phyloP scores from a whole-genome alignment of 2,329 filamentous ascomycete genomes.

The Escovopsis sp. region DNA sequence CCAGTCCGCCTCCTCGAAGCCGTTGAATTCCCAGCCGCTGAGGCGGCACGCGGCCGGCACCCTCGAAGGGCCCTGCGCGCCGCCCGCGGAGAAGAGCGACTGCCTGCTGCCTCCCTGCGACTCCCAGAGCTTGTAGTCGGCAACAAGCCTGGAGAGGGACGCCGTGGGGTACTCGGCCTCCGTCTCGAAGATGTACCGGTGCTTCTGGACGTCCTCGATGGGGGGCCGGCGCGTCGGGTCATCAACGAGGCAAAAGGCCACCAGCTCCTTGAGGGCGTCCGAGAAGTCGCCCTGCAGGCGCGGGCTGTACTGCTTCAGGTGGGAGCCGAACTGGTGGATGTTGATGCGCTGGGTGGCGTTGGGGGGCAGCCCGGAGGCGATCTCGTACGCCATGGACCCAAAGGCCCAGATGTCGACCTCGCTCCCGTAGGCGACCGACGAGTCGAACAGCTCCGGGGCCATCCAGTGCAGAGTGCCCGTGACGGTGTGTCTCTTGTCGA shows the following conservation, averaged over 20 bases:
- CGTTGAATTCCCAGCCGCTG: constrained; percentile 48
- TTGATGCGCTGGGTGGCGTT: constrained; percentile 30
- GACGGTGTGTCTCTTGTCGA: constrained; percentile 49
- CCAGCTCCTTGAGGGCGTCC: constrained; percentile 38
- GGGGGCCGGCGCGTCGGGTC: constrained; percentile 42
- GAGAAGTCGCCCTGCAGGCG: constrained; percentile 46
- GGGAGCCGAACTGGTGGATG: constrained; percentile 26
- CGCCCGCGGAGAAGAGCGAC: constrained; percentile 38
- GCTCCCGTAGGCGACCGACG: constrained; percentile 36
- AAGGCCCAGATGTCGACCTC: constrained; percentile 56
- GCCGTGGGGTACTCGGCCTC: constrained; percentile 42
- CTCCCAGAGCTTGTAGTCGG: constrained; percentile 55
- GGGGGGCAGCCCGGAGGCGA: constrained; percentile 49
- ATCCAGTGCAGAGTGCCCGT: constrained; percentile 57
- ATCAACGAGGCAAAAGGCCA: constrained; percentile 45
- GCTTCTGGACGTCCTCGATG: constrained; percentile 45
- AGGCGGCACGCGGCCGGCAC: constrained; percentile 22
- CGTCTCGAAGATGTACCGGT: constrained; percentile 48
- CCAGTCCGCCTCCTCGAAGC: constrained; percentile 12
- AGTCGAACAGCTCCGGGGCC: constrained; percentile 47
- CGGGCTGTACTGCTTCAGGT: constrained; percentile 33
- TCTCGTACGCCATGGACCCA: constrained; percentile 52
- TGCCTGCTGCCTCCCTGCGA: constrained; percentile 49
- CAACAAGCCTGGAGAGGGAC: constrained; percentile 44
- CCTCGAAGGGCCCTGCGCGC: constrained; percentile 27